These are phyloP conservation scores for Colletotrichum scovillei DNA, from an alignment of 2,329 filamentous ascomycete species.

Conservation along the genomic window DNA sequence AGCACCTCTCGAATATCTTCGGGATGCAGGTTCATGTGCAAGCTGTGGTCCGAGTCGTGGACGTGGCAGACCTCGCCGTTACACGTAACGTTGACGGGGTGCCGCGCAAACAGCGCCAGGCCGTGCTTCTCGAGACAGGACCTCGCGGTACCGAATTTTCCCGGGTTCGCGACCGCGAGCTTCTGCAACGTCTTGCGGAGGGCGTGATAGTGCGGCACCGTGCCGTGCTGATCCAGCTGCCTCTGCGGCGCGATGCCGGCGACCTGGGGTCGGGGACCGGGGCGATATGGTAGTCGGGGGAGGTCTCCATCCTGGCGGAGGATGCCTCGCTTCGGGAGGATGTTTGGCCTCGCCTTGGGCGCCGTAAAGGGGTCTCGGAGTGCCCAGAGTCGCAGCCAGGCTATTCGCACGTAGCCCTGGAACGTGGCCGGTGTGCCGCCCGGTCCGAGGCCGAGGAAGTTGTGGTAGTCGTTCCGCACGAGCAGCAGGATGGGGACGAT, in stretches of 20 bases:
- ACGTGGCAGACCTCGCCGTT: conserved; percentile 87
- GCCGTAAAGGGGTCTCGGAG: conserved; percentile 77
- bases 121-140: conserved; percentile 88
- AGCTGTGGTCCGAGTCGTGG: conserved; percentile 78
- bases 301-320: conserved; percentile 50
- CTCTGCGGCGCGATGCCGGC: conserved; percentile 85
- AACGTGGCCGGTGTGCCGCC: conserved; percentile 84
- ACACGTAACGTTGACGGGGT: conserved; percentile 76
- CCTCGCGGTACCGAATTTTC: conserved; percentile 68
- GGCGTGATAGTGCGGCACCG: conserved; percentile 61
- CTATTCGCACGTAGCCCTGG: conserved; percentile 78
- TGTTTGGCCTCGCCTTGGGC: conserved; percentile 60
- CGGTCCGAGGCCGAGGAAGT: conserved; percentile 81
- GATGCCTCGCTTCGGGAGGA: conserved; percentile 68
- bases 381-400: conserved; percentile 77
- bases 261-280: conserved; percentile 73
- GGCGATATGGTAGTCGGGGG: conserved; percentile 66
- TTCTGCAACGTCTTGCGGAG: conserved; percentile 64
- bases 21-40: conserved; percentile 86
- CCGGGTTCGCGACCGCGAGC: conserved; percentile 59
- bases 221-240: conserved; percentile 76
- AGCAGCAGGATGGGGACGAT: conserved; percentile 61
- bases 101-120: conserved; percentile 76
- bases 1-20: conserved; percentile 79
- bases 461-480: conserved; percentile 77